Conservation (phyloP, 805 yeast species). For the Schizosaccharomyces pombe region DNA sequence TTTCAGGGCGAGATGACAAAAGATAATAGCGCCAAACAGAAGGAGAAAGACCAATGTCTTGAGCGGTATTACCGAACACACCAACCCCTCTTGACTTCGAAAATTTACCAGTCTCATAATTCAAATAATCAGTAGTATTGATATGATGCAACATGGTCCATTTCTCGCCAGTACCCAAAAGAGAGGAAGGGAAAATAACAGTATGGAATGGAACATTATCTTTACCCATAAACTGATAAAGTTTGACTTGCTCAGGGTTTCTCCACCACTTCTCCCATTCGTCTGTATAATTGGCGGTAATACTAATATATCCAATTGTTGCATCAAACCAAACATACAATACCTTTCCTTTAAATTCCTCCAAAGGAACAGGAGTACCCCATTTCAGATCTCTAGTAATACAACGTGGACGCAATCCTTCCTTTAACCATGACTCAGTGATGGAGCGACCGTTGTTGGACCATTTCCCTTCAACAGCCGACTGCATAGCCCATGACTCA, state of each 20-base stretch:
- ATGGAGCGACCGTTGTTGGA: conserved; percentile 74
- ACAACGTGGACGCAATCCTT: conserved; percentile 81
- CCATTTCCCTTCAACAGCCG: conserved; percentile 63
- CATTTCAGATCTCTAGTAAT: conserved; percentile 90
- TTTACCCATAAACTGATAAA: conserved; percentile 97
- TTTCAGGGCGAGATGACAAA: conserved; percentile 80
- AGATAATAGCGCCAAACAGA: conserved; percentile 96
- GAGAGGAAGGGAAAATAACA: conserved; percentile 87
- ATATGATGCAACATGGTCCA: conserved; percentile 87
- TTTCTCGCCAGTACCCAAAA: conserved; percentile 61
- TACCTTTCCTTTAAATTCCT: conserved; percentile 68
- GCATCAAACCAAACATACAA: conserved; percentile 98
- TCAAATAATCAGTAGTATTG: conserved; percentile 79
- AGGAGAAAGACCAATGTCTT: conserved; percentile 72
- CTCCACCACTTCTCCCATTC: conserved; percentile 89
- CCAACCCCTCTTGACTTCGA: conserved; percentile 96
- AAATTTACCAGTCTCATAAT: conserved; percentile 94
- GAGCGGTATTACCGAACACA: conserved; percentile 93
- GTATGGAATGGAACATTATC: conserved; percentile 98
- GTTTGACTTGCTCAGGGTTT: conserved; percentile 63
- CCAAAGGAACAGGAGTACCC: conserved; percentile 96
- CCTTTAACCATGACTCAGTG: conserved; percentile 80
- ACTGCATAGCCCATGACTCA: conserved; percentile 43
- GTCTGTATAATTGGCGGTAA: conserved; percentile 73
- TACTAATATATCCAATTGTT: conserved; percentile 84